Conservation (phyloP, 768 basidiomycete species). For the Agaricus bisporus region DNA sequence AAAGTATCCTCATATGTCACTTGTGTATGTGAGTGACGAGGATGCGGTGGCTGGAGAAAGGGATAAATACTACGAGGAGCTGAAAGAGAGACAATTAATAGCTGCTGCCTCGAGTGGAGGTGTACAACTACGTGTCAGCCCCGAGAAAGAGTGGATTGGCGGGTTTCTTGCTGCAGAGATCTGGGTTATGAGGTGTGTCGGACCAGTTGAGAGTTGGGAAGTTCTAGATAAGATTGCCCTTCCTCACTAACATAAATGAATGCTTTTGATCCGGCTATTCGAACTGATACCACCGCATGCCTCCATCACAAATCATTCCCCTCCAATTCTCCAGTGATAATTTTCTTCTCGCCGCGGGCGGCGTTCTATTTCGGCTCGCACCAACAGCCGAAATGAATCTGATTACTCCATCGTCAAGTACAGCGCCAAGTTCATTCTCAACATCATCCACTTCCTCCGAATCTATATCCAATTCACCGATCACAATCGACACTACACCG, state of each 20-base stretch:
- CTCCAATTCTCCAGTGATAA: constrained; percentile 13
- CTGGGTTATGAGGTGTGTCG: constrained; percentile 56
- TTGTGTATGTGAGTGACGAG: constrained; percentile 67
- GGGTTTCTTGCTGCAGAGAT: constrained; percentile 44
- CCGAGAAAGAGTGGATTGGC: constrained; percentile 27
- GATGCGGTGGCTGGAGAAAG: constrained; percentile 51
- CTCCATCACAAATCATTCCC: background rate
- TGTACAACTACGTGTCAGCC: constrained; percentile 25
- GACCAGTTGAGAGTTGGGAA: constrained; percentile 54
- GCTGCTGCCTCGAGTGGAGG: constrained; percentile 16
- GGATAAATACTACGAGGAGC: constrained; percentile 34
- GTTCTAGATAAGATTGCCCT: constrained; percentile 31
- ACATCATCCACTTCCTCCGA: background rate
- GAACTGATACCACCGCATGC: background rate
- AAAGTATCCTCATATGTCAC: constrained; percentile 63
- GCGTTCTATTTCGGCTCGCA: constrained; percentile 27
- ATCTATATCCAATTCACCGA: background rate
- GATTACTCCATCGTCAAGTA: background rate
- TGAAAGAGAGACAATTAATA: constrained; percentile 21
- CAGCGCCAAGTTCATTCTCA: background rate
- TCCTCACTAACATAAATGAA: too few relatives aligned
- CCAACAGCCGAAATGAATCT: background rate
- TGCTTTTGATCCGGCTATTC: too few relatives aligned
- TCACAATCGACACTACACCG: too few relatives aligned
- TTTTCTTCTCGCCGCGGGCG: constrained; percentile 37